A percentile compares a stretch with the other conserved stretches of the same genome.
phyloP scores from a whole-genome alignment of 164 flowering plant genomes.

The Buxus sempervirens region DNA sequence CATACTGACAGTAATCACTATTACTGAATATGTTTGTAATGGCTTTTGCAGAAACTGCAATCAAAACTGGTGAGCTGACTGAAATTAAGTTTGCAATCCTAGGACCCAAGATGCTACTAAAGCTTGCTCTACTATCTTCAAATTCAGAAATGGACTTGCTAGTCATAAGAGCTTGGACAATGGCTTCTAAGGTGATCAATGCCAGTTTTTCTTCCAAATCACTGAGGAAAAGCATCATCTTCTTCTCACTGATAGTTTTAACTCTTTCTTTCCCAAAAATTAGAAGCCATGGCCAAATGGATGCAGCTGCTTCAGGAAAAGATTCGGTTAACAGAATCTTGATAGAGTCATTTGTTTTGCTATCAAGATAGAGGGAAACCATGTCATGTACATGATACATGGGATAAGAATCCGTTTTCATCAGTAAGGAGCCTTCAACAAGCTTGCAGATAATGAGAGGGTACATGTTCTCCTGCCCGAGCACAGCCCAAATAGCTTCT shows the following conservation, averaged over 20 bases:
- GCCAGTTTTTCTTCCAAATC: slow-evolving; percentile 30
- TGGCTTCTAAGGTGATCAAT: slow-evolving; percentile 30
- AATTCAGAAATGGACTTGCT: slow-evolving; percentile 46
- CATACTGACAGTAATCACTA: slow-evolving; percentile 28
- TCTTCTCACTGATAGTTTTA: slow-evolving; percentile 27
- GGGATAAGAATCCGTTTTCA: slow-evolving; percentile 32
- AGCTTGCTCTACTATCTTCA: slow-evolving; percentile 38
- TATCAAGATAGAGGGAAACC: slow-evolving; percentile 41
- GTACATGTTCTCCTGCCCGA: slow-evolving; percentile 37
- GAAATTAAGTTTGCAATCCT: slow-evolving; percentile 30
- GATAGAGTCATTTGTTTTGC: slow-evolving; percentile 32
- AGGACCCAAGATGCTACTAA: slow-evolving; percentile 38
- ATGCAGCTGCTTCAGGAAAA: slow-evolving; percentile 25
- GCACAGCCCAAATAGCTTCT: slow-evolving; percentile 40
- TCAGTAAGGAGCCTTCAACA: slow-evolving; percentile 46
- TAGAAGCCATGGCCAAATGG: slow-evolving; percentile 41
- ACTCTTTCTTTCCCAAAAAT: slow-evolving; percentile 39
- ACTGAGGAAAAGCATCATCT: slow-evolving; percentile 20
- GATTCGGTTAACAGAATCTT: slow-evolving; percentile 25
- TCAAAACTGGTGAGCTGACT: slow-evolving; percentile 22
- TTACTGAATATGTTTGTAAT: slow-evolving; percentile 30
- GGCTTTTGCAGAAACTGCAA: slow-evolving; percentile 31
- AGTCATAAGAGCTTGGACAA: slow-evolving; percentile 38
- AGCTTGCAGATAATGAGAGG: slow-evolving; percentile 46
- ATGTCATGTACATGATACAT: slow-evolving; percentile 45